Base-by-base conservation (phyloP, 2,329 filamentous ascomycete species). In the Nectriaceae sp. region DNA sequence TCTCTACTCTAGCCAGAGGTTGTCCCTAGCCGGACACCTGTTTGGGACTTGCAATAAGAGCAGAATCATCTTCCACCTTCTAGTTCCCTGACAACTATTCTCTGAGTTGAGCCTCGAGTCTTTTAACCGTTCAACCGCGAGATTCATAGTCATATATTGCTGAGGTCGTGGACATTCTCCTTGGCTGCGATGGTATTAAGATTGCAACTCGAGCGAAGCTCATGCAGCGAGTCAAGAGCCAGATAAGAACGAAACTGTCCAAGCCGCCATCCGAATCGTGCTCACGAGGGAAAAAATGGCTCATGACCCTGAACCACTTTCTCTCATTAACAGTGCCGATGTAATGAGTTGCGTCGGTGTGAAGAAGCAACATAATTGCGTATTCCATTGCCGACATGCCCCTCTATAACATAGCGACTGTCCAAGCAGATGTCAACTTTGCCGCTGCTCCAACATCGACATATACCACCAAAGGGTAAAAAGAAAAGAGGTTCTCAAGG, bases 1-100 rank as follows among this genome's bases (percentile, higher is more conserved):
- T 1, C 89, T 93, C 69, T 90, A 89, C 78, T 87, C 89, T 15
- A 89, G 88, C 5, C 89, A 94, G 64, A 82, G 89, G 26, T 78
- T 85, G 0, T 88, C 85, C 4, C 76, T 93, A 4, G 87, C 89
- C 5, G 80, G 80, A 33, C 79, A 81, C 11, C 71, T 93, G 42
- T 90, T 84, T 65, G 76, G 86, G 41, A 88, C 80, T 11, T 93
- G 89, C 69, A 75, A 83, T 62, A 74, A 75, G 40, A 68, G 76
- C 21, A 75, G 73, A 39, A 84, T 93, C 64, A 82, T 69, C 3
- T 91, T 93, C 70, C 79, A 85, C 69, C 87, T 92, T 29, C 65
- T 49, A 44, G 50, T 18, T 54, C 66, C 3, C 36, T 68, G 10
- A 45, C 49, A 8, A 52, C 61, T 19, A 55, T 70, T n/a, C 36